Base-by-base conservation (phyloP, 2,329 filamentous ascomycete species). In the Sporothrix pallida region DNA sequence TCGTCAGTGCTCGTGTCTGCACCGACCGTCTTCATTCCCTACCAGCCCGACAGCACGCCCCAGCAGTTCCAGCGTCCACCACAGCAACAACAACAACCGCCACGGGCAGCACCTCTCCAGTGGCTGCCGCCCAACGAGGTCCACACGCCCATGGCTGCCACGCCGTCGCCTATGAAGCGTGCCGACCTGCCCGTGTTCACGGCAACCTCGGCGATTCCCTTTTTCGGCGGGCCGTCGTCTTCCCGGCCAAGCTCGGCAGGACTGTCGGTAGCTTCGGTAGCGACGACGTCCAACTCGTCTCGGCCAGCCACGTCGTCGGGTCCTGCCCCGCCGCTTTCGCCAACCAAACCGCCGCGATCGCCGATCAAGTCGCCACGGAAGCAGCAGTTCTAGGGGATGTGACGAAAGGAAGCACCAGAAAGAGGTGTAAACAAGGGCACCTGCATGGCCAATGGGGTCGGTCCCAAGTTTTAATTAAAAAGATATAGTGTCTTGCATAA, bases 41-140 rank as follows among this genome's bases (percentile, higher is more conserved):
- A 89, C 75, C 86, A 89, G 74, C 87, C 88, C 0, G 84, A 87
- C n/a, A 88, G 87, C 0, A 85, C 86, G 31, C 44, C 69, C 15
- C 70, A 20, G 23, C 70, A 37, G 3, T 37, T 37, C 31, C 4
- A 37, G 31, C 31, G 2, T 37, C 31, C 31, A 5, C 31, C 31
- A 26, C 58, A 9, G 46, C 58, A 9, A 23, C 52, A 56, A 10
- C 15, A 48, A 13, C 46, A 12, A 8, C 44, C 44, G 37, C 42
- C 37, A 15, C 42, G 12, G 1, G 58, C 56, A 10, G n/a, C 56
- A 75, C 80, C 83, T 4, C 79, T 88, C 71, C 83, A 83, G 71
- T 89, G 87, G 87, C 80, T 88, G 31, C 85, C 86, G 15, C 86
- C 87, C 3, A 87, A 86, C 73, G 81, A 74, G 37, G 52, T 65